Evolutionary conservation across 805 yeast genomes (phyloP), one percentile per base, ranked within the genome.

Genomic region (Dipodascopsis tothii): DNA sequence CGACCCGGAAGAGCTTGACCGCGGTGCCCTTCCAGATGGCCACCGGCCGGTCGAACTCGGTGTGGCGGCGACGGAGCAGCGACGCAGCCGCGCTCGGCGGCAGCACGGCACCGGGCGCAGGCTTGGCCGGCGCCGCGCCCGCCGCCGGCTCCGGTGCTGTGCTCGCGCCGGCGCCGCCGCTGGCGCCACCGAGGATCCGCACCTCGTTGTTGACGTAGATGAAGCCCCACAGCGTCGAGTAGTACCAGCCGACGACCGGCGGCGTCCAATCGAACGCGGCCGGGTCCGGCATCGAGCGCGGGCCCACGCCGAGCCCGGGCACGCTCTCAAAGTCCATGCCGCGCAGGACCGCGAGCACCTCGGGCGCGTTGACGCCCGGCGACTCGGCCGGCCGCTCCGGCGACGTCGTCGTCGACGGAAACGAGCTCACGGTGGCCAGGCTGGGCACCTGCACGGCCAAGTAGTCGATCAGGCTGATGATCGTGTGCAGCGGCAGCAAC

Each of bases 211-310:
- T 35, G 21, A 46, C 52, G 53, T 70, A 81, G 0, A 81, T 70
- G 25, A 67, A 63, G 1, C 79, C 76, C 79, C 84, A 81, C 21
- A 84, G 55, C 6, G 81, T 65, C 3, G 82, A 72, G 33, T 73
- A 69, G 60, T 84, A 84, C 94, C 94, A 84, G 0, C 87, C 88
- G 20, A 83, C 63, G 0, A 84, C 77, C 20, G 70, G 57, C 41
- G 65, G 65, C 33, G 75, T 72, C 94, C 94, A 84, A 3, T 64
- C 59, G 52, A 84, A 80, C 46, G 59, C 67, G 49, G 81, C 64
- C 3, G 72, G 47, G 34, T 44, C 50, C 21, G 16, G 42, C 30
- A 52, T 46, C 23, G 35, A 21, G 25, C 50, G 46, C 11, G 20
- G 18, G 30, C 21, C 17, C 7, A 22, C 21, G 19, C 33, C 5